phyloP scores from a whole-genome alignment of 345 rosid species.

The Laguncularia racemosa region DNA sequence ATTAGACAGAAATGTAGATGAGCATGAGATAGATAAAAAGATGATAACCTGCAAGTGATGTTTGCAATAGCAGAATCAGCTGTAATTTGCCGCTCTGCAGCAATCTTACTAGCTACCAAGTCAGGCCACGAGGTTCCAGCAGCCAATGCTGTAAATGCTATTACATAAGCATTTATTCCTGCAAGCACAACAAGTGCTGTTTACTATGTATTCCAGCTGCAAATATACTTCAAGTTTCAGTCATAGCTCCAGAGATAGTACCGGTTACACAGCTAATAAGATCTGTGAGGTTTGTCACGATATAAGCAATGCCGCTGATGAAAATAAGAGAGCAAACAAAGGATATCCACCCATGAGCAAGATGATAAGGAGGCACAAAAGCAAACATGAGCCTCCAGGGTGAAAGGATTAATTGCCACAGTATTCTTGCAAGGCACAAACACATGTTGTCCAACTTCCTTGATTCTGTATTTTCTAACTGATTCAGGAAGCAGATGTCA shows the following conservation, averaged over 20 bases:
- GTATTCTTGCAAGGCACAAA: constrained; percentile 31
- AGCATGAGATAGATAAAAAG: neutral
- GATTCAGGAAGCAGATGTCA: constrained; percentile 20
- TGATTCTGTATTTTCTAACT: constrained; percentile 57
- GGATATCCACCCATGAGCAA: constrained; percentile 92
- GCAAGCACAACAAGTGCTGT: constrained; percentile 5
- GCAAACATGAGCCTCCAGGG: constrained; percentile 89
- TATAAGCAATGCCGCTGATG: constrained; percentile 76
- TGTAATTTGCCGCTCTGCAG: constrained; percentile 83
- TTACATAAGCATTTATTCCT: constrained; percentile 90
- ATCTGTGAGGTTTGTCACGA: constrained; percentile 69
- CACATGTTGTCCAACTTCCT: constrained; percentile 41
- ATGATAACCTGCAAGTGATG: constrained; percentile 82
- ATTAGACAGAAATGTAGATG: neutral
- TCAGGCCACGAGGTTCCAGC: constrained; percentile 97
- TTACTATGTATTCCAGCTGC: constrained; percentile 1
- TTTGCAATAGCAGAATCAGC: constrained; percentile 98
- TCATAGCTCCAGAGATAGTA: constrained; percentile 13
- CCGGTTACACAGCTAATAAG: constrained; percentile 94
- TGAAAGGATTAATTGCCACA: constrained; percentile 54
- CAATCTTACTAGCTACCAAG: constrained; percentile 93
- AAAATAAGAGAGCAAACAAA: constrained; percentile 74
- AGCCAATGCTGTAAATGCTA: constrained; percentile 94
- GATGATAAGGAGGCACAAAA: constrained; percentile 78
- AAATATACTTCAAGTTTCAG: constrained; percentile 4